Percentiles rank a stretch among this genome's conserved stretches.
phyloP scores from a whole-genome alignment of 345 rosid genomes.

The Aquilaria sinensis region DNA sequence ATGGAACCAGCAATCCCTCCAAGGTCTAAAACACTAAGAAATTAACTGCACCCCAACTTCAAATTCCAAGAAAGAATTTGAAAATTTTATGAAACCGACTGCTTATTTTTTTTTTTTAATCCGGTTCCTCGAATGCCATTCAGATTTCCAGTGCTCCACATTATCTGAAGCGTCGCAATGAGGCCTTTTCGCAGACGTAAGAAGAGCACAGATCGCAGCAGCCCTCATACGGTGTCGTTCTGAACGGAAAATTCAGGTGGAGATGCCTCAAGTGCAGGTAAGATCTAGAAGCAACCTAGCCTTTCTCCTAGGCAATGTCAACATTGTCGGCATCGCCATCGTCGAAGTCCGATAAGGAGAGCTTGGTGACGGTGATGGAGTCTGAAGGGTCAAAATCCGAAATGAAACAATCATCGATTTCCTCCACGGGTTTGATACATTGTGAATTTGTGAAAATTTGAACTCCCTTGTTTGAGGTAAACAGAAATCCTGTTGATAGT shows the following conservation, averaged over 20 bases:
- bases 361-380: slow-evolving; percentile 8
- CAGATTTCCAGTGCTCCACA: slow-evolving; percentile 17
- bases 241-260: slow-evolving; percentile 52
- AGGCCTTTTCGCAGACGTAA: slow-evolving; percentile 43
- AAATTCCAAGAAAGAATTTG: not conserved
- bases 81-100: not conserved
- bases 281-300: slow-evolving; percentile 77
- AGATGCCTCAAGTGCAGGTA: slow-evolving; percentile 72
- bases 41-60: not conserved
- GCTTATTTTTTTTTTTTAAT: not conserved
- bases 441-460: too few species aligned
- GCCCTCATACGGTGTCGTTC: slow-evolving; percentile 32
- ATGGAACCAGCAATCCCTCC: too few species aligned
- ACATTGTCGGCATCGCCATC: slow-evolving; percentile 19
- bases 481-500: too few species aligned
- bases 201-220: slow-evolving; percentile 56
- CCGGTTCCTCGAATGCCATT: slow-evolving; percentile 9
- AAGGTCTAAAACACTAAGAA: too few species aligned
- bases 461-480: too few species aligned
- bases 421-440: slow-evolving; percentile 27
- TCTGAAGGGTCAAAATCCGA: slow-evolving; percentile 57
- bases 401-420: slow-evolving; percentile 51
- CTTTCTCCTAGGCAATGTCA: slow-evolving; percentile 25
- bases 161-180: slow-evolving; percentile 53
- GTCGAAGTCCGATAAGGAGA: slow-evolving; percentile 6